Evolutionary conservation across 176 grass and related monocot genomes (phyloP).

Genomic region (Neostapfia colusana): DNA sequence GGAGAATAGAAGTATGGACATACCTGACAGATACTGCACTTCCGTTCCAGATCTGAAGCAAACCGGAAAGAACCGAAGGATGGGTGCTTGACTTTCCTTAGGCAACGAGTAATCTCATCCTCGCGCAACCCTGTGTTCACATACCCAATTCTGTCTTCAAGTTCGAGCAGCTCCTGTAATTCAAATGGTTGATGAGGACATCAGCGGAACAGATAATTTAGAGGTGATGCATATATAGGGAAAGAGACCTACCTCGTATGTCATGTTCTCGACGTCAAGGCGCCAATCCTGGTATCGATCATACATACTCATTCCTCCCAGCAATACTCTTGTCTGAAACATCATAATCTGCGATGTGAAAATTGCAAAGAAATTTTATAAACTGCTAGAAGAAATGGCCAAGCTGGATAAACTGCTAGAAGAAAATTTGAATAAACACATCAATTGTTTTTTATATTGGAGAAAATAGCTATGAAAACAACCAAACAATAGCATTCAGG

Average conservation of each 20-base stretch:
- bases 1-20: not conserved
- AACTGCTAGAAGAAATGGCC: not conserved
- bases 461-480: not conserved
- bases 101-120: slow-evolving; percentile 70
- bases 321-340: slow-evolving; percentile 86
- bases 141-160: slow-evolving; percentile 83
- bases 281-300: slow-evolving; percentile 85
- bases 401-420: not conserved
- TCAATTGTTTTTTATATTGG: too few relatives aligned
- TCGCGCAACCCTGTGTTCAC: slow-evolving; percentile 91
- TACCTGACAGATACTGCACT: slow-evolving; percentile 97
- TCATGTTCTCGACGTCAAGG: slow-evolving; percentile 92
- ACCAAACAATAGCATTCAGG: not conserved
- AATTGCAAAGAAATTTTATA: not conserved
- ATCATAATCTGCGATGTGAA: slow-evolving; percentile 75
- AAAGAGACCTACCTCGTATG: slow-evolving; percentile 64
- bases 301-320: slow-evolving; percentile 74
- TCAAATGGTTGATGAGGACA: not conserved
- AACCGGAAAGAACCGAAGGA: slow-evolving; percentile 53
- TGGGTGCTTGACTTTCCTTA: slow-evolving; percentile 61
- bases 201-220: not conserved
- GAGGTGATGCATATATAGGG: not conserved
- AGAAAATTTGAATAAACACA: too few relatives aligned
- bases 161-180: slow-evolving; percentile 83
- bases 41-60: slow-evolving; percentile 63